Base-by-base conservation (phyloP, 306 rosid genomes). In the Abrus pulchellus region DNA sequence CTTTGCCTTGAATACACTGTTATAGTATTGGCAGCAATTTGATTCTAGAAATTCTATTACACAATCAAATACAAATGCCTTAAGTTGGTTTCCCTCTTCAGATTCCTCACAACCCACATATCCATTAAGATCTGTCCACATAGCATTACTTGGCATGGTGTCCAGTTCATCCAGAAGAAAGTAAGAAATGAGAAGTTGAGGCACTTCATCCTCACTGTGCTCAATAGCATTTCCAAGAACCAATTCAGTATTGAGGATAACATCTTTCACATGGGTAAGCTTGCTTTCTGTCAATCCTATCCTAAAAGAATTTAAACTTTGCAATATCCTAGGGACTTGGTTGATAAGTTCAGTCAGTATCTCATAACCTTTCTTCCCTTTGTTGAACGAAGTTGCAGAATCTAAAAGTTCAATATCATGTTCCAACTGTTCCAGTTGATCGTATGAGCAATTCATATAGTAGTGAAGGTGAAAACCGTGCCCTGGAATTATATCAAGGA, bases 41-140 rank as follows among this genome's bases (percentile, higher is more conserved):
- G 80, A 81, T 43, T 94, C 93, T 8, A 90, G 56, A 78, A 76
- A 88, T 76, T 94, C 98, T 49, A 92, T 66, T 52, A 89, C 68
- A 81, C 87, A 74, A 81, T 92, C 98, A 55, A 92, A 90, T 38
- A 87, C 81, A 79, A 90, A 87, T 13, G 81, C 86, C 74, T 80
- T 83, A 0, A 77, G 84, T 65, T 82, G 82, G 67, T 14, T 88
- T 76, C 84, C 84, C 57, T 41, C 80, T 52, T 78, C 82, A 73
- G 80, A 65, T 34, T 64, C 83, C 65, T 80, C 82, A 3, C n/a
- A 56, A 53, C 74, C 79, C 36, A 54, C 11, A 7, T 75, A 40
- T 43, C 65, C 67, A 12, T 57, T 76, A 7, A 71, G 81, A 80
- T 76, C 75, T 36, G 62, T 75, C 84, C 85, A 72, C 52, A 76